Base-by-base conservation (phyloP, 257 asterid genomes). In the Phtheirospermum japonicum region DNA sequence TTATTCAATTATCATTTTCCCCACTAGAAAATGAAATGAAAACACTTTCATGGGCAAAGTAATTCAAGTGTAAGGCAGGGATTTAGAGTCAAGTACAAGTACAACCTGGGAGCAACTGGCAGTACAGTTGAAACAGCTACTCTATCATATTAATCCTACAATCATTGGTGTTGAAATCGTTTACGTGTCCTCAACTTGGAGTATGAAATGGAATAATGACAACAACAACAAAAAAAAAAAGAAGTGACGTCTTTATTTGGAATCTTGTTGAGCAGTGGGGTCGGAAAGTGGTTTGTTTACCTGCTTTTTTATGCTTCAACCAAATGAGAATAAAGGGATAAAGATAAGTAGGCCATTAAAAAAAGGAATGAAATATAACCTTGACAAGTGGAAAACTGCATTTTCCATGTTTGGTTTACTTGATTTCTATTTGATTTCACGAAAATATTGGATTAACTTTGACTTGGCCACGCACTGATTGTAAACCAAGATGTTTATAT, bases 191-290 rank as follows among this genome's bases (percentile, higher is more conserved):
- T 5, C 2, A 9, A 23, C 28, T 23, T 23, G 28, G 28, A 23
- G 3, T 65, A 39, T 59, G 51, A n/a, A 42, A 60, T 18, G 13
- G 30, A 8, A 19, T 23, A 34, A 20, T 1, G 37, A 55, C 9
- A 17, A 60, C 28, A 23, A 23, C 28, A 23, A 23, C 28, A 23
- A 23, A 23, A 26, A 8, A 54, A 19, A 37, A 23, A 4, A 28
- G 63, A n/a, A n/a, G n/a, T n/a, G n/a, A n/a, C n/a, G 13, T 12
- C 55, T 12, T 55, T 51, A 9, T 43, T 43, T 37, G 67, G 66
- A 55, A 59, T 26, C 11, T 6, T n/a, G 50, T 23, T 5, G 40
- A 34, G 4, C 50, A 10, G n/a, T n/a, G 50, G 50, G 50, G 18
- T 3, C 1, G 40, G 40, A 43, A 43, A 43, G 19, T 13, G 12